Evolutionary conservation across 352 stramenopile genomes (phyloP).

Genomic region (Phytophthora quininea): DNA sequence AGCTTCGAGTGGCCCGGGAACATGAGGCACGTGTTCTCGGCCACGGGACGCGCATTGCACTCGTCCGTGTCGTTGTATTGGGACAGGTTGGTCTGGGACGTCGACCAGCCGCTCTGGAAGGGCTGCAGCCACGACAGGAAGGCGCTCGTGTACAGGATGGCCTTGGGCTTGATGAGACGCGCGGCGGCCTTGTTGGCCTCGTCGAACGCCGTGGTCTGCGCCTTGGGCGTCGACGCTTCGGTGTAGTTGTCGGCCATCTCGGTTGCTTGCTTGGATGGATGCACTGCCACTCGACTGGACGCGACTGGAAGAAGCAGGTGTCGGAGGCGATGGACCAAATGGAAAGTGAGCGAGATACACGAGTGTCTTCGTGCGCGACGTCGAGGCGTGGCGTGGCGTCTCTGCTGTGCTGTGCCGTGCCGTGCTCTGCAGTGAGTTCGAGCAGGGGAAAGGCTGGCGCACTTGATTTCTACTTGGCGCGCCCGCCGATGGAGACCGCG

Average conservation of each 20-base stretch:
- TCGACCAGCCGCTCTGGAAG: slow-evolving; percentile 45
- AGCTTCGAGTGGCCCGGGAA: background rate
- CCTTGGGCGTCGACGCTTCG: slow-evolving; percentile 6
- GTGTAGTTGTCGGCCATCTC: slow-evolving; percentile 14
- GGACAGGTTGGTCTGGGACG: slow-evolving; percentile 25
- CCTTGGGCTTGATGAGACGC: slow-evolving; percentile 10
- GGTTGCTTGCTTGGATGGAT: background rate
- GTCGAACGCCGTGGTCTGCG: slow-evolving; percentile 9
- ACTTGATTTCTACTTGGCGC: slow-evolving; percentile 28
- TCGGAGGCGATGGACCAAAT: slow-evolving; percentile 3
- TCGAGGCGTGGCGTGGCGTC: too few relatives aligned
- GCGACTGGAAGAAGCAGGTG: background rate
- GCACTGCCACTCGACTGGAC: background rate
- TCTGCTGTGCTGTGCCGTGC: too few relatives aligned
- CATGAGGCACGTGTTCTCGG: background rate
- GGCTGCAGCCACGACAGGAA: slow-evolving; percentile 8
- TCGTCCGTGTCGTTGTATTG: slow-evolving; percentile 14
- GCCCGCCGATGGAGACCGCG: background rate
- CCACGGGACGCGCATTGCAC: background rate
- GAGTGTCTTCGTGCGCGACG: too few relatives aligned
- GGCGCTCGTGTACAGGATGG: slow-evolving; percentile 14
- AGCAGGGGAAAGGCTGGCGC: slow-evolving; percentile 8
- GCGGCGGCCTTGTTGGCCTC: slow-evolving; percentile 17
- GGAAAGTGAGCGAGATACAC: slow-evolving; percentile 17
- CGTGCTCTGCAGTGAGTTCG: background rate